Evolutionary conservation across 2,329 filamentous ascomycete genomes (phyloP), one percentile per base, ranked within the genome.

Genomic region (Conoideocrella luteorostrata): DNA sequence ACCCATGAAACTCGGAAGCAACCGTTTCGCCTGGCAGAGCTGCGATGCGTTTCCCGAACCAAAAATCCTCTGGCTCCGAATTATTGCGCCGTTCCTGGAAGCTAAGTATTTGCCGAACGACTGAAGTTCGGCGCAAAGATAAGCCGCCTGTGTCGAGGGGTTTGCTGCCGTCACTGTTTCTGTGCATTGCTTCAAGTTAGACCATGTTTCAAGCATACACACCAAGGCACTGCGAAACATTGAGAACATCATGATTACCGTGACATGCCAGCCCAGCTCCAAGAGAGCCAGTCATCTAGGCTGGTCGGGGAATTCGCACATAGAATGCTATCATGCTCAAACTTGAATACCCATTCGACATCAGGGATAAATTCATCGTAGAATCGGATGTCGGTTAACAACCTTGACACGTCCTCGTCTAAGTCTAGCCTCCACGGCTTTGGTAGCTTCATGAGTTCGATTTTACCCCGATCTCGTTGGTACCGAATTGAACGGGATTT

Each of bases 91-190:
- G 67, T 17, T 60, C 59, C 49, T 78, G 73, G 50, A 72, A 73
- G 24, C 54, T 52, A 11, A 79, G 63, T 3, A 78, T 61, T 17
- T 65, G 63, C 6, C 62, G 59, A 41, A 78, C 73, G n/a, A 69
- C 61, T 2, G 71, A 74, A 2, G 78, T 64, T 23, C 72, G 68
- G 36, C 75, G 70, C 4, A 79, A 60, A 0, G 74, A 76, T 7
- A 79, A 62, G 3, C 76, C 75, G 7, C 74, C 74, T 48, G 75
- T 75, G 22, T 74, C 73, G 3, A 70, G 66, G 54, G 74, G 75
- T 6, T 60, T 58, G 47, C n/a, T n/a, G n/a, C n/a, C n/a, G n/a
- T n/a, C n/a, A n/a, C n/a, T n/a, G n/a, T n/a, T n/a, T n/a, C n/a
- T n/a, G n/a, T n/a, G n/a, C n/a, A n/a, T n/a, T n/a, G n/a, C n/a